Conservation (phyloP, 305 asterid genomes). For the Fraxinus platypoda region DNA sequence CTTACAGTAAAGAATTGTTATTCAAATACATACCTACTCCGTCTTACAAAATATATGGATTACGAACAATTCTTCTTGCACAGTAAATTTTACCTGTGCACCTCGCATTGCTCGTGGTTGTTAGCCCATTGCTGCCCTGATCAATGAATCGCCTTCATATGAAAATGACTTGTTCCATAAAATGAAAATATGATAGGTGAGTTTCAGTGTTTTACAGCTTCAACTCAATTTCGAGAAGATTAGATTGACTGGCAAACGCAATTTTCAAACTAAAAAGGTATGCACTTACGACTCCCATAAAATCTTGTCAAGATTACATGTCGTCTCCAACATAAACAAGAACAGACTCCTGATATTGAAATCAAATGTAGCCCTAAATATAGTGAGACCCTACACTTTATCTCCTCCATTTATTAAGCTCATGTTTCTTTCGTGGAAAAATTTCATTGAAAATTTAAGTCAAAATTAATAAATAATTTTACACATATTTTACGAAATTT, state of each 20-base stretch:
- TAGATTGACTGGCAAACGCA: not conserved
- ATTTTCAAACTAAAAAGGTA: not conserved
- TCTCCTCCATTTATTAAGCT: no score
- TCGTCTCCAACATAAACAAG: not conserved
- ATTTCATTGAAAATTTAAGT: no score
- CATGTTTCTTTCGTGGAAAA: no score
- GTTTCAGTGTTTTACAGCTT: not conserved
- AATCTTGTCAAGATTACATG: not conserved
- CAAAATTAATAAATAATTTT: no score
- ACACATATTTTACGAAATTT: no score
- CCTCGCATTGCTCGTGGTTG: not conserved
- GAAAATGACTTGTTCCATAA: not conserved
- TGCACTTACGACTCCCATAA: not conserved
- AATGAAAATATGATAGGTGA: not conserved
- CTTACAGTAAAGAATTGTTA: no score
- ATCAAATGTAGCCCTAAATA: not conserved
- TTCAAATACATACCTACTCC: no score
- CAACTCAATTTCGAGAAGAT: not conserved
- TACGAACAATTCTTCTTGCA: no score
- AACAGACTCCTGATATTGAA: not conserved
- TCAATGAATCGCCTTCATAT: not conserved
- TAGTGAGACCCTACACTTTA: not conserved
- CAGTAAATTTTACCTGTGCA: no score
- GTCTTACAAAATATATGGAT: not conserved
- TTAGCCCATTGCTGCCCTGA: not conserved